phyloP scores from a whole-genome alignment of 768 basidiomycete genomes.

The Amanita pseudoporphyria region DNA sequence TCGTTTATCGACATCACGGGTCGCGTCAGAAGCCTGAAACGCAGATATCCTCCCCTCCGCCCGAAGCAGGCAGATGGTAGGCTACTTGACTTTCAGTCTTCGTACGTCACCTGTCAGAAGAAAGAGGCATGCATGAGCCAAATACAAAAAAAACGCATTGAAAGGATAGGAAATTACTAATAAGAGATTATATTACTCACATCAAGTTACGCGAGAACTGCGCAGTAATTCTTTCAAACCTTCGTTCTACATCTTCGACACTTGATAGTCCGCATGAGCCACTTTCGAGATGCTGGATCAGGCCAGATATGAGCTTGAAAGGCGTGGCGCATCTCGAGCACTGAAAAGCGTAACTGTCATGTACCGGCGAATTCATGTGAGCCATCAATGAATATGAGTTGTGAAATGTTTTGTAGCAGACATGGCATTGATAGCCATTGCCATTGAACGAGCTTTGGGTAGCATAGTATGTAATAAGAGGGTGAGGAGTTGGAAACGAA shows the following conservation, averaged over 20 bases:
- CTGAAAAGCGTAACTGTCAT: conserved; percentile 30
- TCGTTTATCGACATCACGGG: too few species aligned
- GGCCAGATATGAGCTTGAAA: conserved; percentile 28
- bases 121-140: too few species aligned
- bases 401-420: conserved; percentile 27
- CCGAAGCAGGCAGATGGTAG: background rate
- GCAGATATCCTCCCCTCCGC: background rate
- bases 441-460: conserved; percentile 30
- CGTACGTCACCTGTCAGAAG: too few species aligned
- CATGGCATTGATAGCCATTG: conserved; percentile 27
- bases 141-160: background rate
- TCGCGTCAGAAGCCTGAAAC: background rate
- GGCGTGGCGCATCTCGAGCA: conserved; percentile 31
- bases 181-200: background rate
- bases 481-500: background rate
- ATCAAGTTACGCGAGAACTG: background rate
- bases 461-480: conserved; percentile 19
- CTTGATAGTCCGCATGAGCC: conserved; percentile 24
- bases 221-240: conserved; percentile 17
- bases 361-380: conserved; percentile 27
- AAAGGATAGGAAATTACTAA: background rate
- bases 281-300: conserved; percentile 38
- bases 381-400: conserved; percentile 22
- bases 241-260: conserved; percentile 20
- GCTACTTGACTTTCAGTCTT: conserved; percentile 1